Conservation (phyloP, 768 basidiomycete genomes). For the Boletus rubescentipes region DNA sequence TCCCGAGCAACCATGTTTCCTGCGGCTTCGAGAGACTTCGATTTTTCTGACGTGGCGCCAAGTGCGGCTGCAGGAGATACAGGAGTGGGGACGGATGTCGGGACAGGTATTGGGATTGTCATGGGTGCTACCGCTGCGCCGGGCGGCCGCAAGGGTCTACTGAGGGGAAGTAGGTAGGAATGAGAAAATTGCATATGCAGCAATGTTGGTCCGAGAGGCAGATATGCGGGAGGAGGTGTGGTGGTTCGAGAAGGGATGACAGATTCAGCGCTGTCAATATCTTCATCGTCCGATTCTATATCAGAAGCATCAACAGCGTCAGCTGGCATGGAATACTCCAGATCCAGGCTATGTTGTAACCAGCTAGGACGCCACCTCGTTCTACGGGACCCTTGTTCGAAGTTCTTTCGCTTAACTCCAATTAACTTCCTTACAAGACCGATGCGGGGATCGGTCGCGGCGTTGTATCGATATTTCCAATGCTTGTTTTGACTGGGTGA, state of each 20-base stretch:
- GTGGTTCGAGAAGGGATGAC: conserved; percentile 48
- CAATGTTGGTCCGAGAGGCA: conserved; percentile 69
- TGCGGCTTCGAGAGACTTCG: conserved; percentile 65
- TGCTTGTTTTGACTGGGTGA: conserved; percentile 24
- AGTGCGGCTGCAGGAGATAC: conserved; percentile 77
- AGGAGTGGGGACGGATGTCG: conserved; percentile 72
- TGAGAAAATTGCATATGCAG: conserved; percentile 71
- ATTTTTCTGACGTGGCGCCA: conserved; percentile 62
- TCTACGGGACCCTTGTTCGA: conserved; percentile 37
- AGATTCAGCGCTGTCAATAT: conserved; percentile 31
- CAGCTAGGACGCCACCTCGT: conserved; percentile 42
- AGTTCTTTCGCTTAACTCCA: conserved; percentile 65
- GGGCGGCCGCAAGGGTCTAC: conserved; percentile 58
- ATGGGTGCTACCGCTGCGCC: conserved; percentile 50
- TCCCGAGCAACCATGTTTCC: conserved; percentile 64
- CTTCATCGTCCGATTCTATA: conserved; percentile 40
- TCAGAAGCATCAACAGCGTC: conserved; percentile 41
- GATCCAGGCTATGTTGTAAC: conserved; percentile 52
- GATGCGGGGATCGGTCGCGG: conserved; percentile 69
- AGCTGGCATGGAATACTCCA: conserved; percentile 31
- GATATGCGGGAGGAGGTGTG: conserved; percentile 70
- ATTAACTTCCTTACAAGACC: conserved; percentile 66
- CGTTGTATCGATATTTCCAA: conserved; percentile 57
- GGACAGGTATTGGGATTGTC: conserved; percentile 39
- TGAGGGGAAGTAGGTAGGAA: conserved; percentile 56